Base-by-base conservation (phyloP, 1,284 basidiomycete genomes). In the Chondrostereum purpureum region DNA sequence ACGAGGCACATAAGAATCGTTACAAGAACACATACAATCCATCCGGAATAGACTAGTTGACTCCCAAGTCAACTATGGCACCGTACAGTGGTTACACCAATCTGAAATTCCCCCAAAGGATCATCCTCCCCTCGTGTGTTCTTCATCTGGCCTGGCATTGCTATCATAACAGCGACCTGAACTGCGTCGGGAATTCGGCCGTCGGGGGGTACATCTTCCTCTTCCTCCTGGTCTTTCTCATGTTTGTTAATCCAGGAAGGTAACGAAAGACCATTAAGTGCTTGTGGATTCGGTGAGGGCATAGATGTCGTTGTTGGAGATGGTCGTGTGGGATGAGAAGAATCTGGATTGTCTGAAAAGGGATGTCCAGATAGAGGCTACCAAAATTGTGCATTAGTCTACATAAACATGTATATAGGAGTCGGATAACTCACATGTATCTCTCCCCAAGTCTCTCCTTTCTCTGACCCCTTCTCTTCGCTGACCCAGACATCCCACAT, bases 61-160 rank as follows among this genome's bases (percentile, higher is more conserved):
- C n/a, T n/a, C n/a, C n/a, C n/a, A n/a, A n/a, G n/a, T n/a, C n/a
- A n/a, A n/a, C n/a, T n/a, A n/a, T n/a, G n/a, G n/a, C 45, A 43
- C 47, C 45, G 56, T 50, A 46, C 36, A 46, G 42, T 48, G 34
- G 45, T 24, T 41, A 61, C 53, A 14, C 64, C 62, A 36, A 66
- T 58, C 51, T 64, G 52, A 48, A 59, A 65, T 40, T 62, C 61
- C 14, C 50, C 49, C 5, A 34, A 53, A 10, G 19, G 17, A 5
- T 51, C 42, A 31, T 43, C 41, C 36, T 46, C 20, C 12, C 37
- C 21, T 6, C 27, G 24, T 12, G 39, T 19, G 17, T 34, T 33
- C 12, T 8, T 31, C 8, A 31, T 10, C 22, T 22, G 17, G 10
- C 17, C 22, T n/a, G 39, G 39, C 39, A 41, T 41, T 5, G 39